Percentiles rank a stretch among this genome's conserved stretches.
These are phyloP conservation scores for Hypoxylon cercidicola DNA, from an alignment of 495 filamentous ascomycete genomes.

Conservation along the genomic window DNA sequence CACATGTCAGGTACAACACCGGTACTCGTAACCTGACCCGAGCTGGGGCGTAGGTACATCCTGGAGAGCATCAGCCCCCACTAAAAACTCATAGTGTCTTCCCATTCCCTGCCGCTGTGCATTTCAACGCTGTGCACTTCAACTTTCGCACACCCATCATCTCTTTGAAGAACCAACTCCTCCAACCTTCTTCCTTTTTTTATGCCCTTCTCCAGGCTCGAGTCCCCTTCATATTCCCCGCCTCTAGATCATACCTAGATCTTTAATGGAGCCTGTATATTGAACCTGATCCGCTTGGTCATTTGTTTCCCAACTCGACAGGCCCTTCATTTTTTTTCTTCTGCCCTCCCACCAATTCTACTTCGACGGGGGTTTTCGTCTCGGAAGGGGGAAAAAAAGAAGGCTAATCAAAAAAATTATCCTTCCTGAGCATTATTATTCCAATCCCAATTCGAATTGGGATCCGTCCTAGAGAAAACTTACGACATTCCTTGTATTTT, in stretches of 20 bases:
- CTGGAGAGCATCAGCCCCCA: constrained; percentile 33
- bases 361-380: constrained; percentile 43
- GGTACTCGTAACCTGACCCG: constrained; percentile 15
- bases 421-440: constrained; percentile 28
- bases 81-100: constrained; percentile 43
- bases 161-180: constrained; percentile 48
- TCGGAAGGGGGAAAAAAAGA: constrained; percentile 30
- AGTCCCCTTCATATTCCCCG: constrained; percentile 46
- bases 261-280: constrained; percentile 70
- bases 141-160: constrained; percentile 22
- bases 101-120: constrained; percentile 33
- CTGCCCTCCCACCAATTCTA: constrained; percentile 48
- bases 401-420: constrained; percentile 36
- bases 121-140: constrained; percentile 10
- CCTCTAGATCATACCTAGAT: constrained; percentile 57
- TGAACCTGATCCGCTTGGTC: constrained; percentile 51
- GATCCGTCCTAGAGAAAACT: constrained; percentile 30
- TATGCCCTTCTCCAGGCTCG: constrained; percentile 53
- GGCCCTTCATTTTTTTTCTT: constrained; percentile 45
- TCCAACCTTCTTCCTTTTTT: constrained; percentile 50
- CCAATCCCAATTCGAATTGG: constrained; percentile 36
- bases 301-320: constrained; percentile 35
- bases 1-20: constrained; percentile 11
- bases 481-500: constrained; percentile 43
- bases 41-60: constrained; percentile 7